Base-by-base conservation (phyloP, 169 alveolate species). In the Eimeria zaria region DNA sequence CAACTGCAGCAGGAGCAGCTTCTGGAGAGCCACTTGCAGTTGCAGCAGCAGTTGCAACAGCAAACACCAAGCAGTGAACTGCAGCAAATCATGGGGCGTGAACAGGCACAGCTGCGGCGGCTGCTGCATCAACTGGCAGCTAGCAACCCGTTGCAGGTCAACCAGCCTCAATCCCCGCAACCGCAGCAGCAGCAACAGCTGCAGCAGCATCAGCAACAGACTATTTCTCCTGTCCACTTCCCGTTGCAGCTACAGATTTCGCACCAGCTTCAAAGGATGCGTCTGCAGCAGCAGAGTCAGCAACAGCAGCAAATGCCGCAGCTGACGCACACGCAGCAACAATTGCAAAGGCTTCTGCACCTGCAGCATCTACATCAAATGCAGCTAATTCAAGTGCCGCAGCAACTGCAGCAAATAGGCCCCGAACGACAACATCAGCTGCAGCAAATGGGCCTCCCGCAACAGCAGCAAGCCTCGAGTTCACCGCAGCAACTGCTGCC, bases 61-160 rank as follows among this genome's bases (percentile, higher is more conserved):
- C 83, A 73, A 41, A 20, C 83, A 18, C 83, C 83, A 14, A 39
- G 55, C 18, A 30, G 83, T 18, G 83, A 73, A 73, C 83, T 73
- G 83, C 83, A 73, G 83, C 83, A 73, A 39, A 73, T 41, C 46
- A 73, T 73, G 83, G 83, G 83, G 12, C 53, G 22, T 16, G 83
- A 73, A 55, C 83, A 73, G 55, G 53, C 83, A 36, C 83, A 73
- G 83, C 83, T 73, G 53, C 83, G 53, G 33, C 46, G 83, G 83
- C 53, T 73, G 83, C 83, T 73, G 83, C 83, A 73, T 11, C 83
- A 73, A 30, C 53, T 73, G 22, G 83, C 83, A 2, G 55, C 33
- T 1, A 73, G 83, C 53, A 73, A 73, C 6, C 55, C 83, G 14
- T 73, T 51, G 83, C 83, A 73, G 20, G 53, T 55, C 0, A 41